Conservation (phyloP, 148 eudicot species). For the Camellia granthamiana region DNA sequence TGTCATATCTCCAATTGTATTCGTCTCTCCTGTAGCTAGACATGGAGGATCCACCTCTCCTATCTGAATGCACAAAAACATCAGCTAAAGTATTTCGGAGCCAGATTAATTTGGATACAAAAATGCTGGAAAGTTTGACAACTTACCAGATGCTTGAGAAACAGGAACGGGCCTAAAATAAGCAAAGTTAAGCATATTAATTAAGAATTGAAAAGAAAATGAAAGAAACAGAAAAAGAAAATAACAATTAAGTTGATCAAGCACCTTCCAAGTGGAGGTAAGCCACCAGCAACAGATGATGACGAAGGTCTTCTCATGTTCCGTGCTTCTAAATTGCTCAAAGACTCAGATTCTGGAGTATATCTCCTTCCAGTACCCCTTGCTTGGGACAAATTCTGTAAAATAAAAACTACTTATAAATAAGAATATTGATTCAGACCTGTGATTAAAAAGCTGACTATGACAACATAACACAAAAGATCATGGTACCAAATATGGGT, state of each 20-base stretch:
- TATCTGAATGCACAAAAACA: constrained; percentile 39
- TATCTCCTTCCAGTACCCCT: constrained; percentile 63
- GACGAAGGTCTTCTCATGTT: constrained; percentile 67
- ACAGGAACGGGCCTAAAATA: constrained; percentile 58
- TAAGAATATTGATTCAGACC: constrained; percentile 4
- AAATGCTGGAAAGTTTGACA: background rate
- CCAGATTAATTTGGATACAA: background rate
- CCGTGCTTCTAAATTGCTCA: constrained; percentile 54
- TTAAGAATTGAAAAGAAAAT: background rate
- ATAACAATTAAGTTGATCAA: constrained; percentile 2
- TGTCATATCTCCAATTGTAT: constrained; percentile 79
- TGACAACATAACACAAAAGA: background rate
- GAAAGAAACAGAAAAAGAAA: background rate
- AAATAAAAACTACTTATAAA: background rate
- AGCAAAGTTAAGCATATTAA: constrained; percentile 14
- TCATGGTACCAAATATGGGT: background rate
- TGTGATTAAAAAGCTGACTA: background rate
- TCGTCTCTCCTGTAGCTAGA: constrained; percentile 86
- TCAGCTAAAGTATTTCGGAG: background rate
- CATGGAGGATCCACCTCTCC: constrained; percentile 74
- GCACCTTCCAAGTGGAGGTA: constrained; percentile 90
- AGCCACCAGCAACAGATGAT: constrained; percentile 78
- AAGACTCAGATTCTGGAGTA: constrained; percentile 53
- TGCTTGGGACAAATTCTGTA: constrained; percentile 71
- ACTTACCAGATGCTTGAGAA: constrained; percentile 86